These are phyloP conservation scores for Clitopilus passeckerianus DNA, from an alignment of 768 basidiomycete species.

Conservation along the genomic window DNA sequence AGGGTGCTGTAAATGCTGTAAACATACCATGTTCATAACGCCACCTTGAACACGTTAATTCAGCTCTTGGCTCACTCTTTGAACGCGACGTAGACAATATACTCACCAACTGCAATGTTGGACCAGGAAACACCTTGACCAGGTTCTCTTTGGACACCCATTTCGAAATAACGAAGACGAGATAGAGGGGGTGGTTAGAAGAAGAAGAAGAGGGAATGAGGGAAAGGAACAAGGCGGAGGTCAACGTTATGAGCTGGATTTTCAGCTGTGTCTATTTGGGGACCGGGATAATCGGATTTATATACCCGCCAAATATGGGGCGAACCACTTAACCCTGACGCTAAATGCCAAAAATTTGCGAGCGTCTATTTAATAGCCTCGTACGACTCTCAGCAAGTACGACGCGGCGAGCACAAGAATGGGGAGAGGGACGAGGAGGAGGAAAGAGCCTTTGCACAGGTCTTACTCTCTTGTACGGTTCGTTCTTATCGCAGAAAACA, in stretches of 20 bases:
- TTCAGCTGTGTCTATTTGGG: conserved; percentile 16
- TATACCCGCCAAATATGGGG: not conserved
- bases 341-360: not conserved
- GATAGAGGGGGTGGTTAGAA: conserved; percentile 13
- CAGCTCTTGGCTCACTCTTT: conserved; percentile 4
- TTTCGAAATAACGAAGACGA: conserved; percentile 24
- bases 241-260: conserved; percentile 9
- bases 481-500: not conserved
- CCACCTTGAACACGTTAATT: conserved; percentile 52
- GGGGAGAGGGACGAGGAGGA: not conserved
- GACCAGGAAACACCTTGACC: conserved; percentile 91
- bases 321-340: not conserved
- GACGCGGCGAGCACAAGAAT: not conserved
- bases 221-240: conserved; percentile 15
- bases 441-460: not conserved
- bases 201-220: conserved; percentile 9
- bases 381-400: not conserved
- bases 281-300: conserved; percentile 24
- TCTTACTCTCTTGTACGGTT: not conserved
- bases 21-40: conserved; percentile 95
- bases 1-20: conserved; percentile 9
- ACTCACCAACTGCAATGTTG: conserved; percentile 90
- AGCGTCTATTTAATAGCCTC: not conserved
- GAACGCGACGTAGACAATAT: conserved; percentile 5
- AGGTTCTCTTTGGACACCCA: conserved; percentile 83